Evolutionary conservation across 768 basidiomycete species (phyloP).

Genomic region (Naganishia vishniacii): DNA sequence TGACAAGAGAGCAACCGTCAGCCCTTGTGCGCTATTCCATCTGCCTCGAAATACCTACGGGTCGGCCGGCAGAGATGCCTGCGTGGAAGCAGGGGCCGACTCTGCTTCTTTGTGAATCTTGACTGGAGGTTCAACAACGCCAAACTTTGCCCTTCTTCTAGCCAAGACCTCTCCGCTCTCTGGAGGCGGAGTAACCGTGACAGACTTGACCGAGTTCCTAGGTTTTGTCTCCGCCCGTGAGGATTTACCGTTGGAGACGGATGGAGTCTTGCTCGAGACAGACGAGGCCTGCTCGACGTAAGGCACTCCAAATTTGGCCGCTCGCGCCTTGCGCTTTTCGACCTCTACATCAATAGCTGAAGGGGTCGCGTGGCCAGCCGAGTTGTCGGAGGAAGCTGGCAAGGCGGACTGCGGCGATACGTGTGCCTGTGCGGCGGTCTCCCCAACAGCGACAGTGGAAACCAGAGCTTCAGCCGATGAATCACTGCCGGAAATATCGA

Average conservation of each 20-base stretch:
- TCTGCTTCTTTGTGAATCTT: background rate
- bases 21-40: no score
- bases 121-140: background rate
- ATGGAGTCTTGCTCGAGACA: slow-evolving; percentile 1
- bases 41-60: background rate
- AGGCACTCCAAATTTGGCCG: slow-evolving; percentile 25
- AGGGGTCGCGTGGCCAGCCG: background rate
- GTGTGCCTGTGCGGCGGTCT: no score
- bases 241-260: background rate
- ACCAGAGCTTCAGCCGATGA: no score
- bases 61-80: background rate
- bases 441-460: no score
- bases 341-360: slow-evolving; percentile 8
- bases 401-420: background rate
- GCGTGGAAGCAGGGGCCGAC: background rate
- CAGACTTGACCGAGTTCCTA: background rate
- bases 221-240: background rate
- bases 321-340: slow-evolving; percentile 20
- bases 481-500: no score
- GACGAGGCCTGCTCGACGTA: slow-evolving; percentile 6
- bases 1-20: no score
- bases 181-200: background rate
- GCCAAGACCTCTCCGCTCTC: slow-evolving; percentile 13
- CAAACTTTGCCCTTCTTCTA: slow-evolving; percentile 13
- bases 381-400: background rate